A percentile compares a stretch with the other conserved stretches of the same genome.
phyloP scores from a whole-genome alignment of 164 flowering plant genomes.

The Chloranthus sessilifolius region DNA sequence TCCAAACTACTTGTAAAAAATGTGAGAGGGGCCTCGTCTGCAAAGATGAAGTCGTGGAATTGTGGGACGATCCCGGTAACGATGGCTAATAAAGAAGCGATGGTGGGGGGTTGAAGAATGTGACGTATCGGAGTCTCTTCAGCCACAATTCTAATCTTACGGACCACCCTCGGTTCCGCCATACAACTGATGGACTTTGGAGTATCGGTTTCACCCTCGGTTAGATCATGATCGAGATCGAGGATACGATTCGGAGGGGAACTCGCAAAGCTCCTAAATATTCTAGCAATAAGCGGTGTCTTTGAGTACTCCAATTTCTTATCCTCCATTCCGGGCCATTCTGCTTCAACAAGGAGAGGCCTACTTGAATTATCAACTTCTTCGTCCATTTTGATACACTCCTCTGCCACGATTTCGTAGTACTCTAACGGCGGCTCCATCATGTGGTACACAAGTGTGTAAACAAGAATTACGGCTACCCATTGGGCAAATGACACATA shows the following conservation, averaged over 20 bases:
- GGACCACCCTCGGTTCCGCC: conserved; percentile 72
- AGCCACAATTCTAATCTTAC: conserved; percentile 72
- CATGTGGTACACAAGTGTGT: conserved; percentile 91
- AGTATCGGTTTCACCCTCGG: conserved; percentile 19
- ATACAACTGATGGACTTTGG: conserved; percentile 61
- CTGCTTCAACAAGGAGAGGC: conserved; percentile 82
- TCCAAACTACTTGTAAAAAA: conserved; percentile 63
- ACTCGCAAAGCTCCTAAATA: conserved; percentile 50
- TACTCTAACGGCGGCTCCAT: conserved; percentile 92
- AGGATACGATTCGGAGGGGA: conserved; percentile 38
- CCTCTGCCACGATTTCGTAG: conserved; percentile 57
- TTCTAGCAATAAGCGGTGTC: conserved; percentile 66
- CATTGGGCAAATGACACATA: conserved; percentile 89
- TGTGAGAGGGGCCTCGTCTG: conserved; percentile 63
- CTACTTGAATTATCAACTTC: conserved; percentile 32
- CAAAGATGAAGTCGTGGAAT: conserved; percentile 51
- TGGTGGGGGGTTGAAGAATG: conserved; percentile 86
- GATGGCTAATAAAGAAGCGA: conserved; percentile 78
- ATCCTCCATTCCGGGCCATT: conserved; percentile 93
- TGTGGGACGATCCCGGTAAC: conserved; percentile 65
- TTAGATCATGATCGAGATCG: conserved; percentile 45
- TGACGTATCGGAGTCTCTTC: conserved; percentile 73
- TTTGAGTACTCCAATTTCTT: conserved; percentile 73
- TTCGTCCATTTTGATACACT: conserved; percentile 34
- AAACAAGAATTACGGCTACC: conserved; percentile 85